A percentile compares a stretch with the other conserved stretches of the same genome.
These are phyloP conservation scores for Suhomyces guaymorum DNA, from an alignment of 1,139 yeast species.

Conservation along the genomic window DNA sequence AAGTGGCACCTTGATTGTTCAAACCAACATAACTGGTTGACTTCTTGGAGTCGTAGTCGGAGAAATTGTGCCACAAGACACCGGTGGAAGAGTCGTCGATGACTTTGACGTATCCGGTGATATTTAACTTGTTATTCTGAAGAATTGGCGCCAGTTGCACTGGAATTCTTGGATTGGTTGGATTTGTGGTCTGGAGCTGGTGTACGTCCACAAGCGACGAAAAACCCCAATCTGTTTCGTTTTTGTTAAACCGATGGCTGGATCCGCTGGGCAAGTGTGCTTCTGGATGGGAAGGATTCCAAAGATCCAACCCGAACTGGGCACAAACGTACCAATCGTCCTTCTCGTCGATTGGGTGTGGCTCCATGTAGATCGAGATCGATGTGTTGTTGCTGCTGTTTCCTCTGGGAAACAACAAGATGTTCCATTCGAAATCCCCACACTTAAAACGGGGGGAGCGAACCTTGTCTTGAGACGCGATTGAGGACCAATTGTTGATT, in stretches of 20 bases:
- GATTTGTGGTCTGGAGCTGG: slow-evolving; percentile 33
- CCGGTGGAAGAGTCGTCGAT: slow-evolving; percentile 88
- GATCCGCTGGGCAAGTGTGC: slow-evolving; percentile 67
- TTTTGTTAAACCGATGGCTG: slow-evolving; percentile 72
- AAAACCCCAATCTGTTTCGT: slow-evolving; percentile 96
- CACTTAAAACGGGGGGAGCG: slow-evolving; percentile 56
- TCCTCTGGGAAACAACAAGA: slow-evolving; percentile 78
- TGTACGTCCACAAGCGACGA: slow-evolving; percentile 68
- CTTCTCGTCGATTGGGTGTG: slow-evolving; percentile 45
- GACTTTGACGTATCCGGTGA: slow-evolving; percentile 75
- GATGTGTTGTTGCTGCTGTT: slow-evolving; percentile 45
- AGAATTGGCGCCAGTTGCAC: slow-evolving; percentile 41
- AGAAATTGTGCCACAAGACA: slow-evolving; percentile 86
- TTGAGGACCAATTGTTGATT: slow-evolving; percentile 61
- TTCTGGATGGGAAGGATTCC: slow-evolving; percentile 75
- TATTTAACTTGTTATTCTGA: slow-evolving; percentile 59
- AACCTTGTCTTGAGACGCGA: slow-evolving; percentile 49
- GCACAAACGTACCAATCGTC: slow-evolving; percentile 83
- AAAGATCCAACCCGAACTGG: slow-evolving; percentile 81
- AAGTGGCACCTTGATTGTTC: slow-evolving; percentile 96
- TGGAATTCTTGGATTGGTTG: slow-evolving; percentile 18
- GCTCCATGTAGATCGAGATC: slow-evolving; percentile 66
- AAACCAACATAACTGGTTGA: slow-evolving; percentile 91
- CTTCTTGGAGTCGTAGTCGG: slow-evolving; percentile 82
- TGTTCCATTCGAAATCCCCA: slow-evolving; percentile 74